phyloP scores from a whole-genome alignment of 345 rosid species.

The Euphorbia tirucalli region DNA sequence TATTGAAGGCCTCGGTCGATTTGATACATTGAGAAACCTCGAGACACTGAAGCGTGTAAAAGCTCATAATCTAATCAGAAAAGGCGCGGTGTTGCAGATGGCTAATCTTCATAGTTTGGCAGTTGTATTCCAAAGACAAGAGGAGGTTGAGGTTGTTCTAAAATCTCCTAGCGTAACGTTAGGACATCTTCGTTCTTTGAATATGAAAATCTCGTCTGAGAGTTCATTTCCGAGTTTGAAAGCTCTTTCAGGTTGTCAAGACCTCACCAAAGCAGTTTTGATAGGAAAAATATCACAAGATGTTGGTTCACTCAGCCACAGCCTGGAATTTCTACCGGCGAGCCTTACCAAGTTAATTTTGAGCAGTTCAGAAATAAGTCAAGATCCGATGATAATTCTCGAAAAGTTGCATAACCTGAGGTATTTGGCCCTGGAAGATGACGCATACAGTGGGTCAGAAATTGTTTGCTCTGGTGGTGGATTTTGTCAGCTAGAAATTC shows the following conservation, averaged over 20 bases:
- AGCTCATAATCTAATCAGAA: not conserved
- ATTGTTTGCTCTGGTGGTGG: constrained; percentile 10
- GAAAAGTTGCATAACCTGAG: not conserved
- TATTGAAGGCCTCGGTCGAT: not conserved
- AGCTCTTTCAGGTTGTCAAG: not conserved
- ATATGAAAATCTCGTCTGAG: not conserved
- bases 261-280: not conserved
- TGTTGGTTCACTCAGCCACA: too few species aligned
- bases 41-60: not conserved
- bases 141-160: not conserved
- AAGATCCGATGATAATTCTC: not conserved
- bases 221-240: not conserved
- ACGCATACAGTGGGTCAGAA: not conserved
- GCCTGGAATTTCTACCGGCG: constrained; percentile 3
- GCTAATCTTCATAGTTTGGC: constrained; percentile 3
- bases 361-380: not conserved
- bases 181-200: not conserved
- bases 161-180: not conserved
- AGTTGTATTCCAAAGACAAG: not conserved
- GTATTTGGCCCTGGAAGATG: not conserved
- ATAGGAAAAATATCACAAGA: not conserved
- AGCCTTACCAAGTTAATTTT: constrained; percentile 13
- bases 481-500: constrained; percentile 7
- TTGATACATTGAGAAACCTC: not conserved
- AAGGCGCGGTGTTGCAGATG: not conserved